Percentiles rank a stretch among this genome's conserved stretches.
phyloP scores from a whole-genome alignment of 2,329 filamentous ascomycete genomes.

The Fusarium incarnatum region DNA sequence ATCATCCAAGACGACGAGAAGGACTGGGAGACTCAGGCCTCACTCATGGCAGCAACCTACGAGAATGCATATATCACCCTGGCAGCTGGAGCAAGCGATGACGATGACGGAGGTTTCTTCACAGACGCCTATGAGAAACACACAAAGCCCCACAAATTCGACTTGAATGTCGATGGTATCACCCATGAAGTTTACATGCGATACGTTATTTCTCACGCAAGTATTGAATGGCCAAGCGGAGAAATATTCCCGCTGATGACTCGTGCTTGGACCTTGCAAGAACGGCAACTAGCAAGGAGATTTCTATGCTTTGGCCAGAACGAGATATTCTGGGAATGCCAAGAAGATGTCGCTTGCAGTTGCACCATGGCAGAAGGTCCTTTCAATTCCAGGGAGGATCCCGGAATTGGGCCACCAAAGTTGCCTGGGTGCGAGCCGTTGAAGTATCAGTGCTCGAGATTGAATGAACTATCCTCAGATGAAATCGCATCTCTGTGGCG shows the following conservation, averaged over 20 bases:
- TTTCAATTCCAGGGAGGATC: not conserved
- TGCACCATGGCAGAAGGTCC: not conserved
- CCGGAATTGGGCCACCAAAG: not conserved
- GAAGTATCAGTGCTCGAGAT: not conserved
- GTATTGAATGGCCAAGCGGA: not conserved
- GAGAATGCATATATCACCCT: not conserved
- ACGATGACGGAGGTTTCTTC: not conserved
- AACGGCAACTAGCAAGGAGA: not conserved
- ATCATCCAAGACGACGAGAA: not conserved
- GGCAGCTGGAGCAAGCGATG: not conserved
- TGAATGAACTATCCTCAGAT: not conserved
- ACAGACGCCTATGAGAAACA: not conserved
- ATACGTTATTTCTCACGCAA: not conserved
- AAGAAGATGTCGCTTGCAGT: not conserved
- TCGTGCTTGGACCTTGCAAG: not conserved
- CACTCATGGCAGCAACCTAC: not conserved
- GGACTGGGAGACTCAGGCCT: not conserved
- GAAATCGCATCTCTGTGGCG: not conserved
- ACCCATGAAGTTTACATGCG: not conserved
- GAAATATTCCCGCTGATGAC: not conserved
- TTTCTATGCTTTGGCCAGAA: not conserved
- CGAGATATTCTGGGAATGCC: slow-evolving; percentile 3
- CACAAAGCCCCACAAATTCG: not conserved
- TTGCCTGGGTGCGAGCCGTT: not conserved
- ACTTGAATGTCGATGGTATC: not conserved